Evolutionary conservation across 192 early-diverging fungal species (phyloP).

Genomic region (Rhizophagus sp.): DNA sequence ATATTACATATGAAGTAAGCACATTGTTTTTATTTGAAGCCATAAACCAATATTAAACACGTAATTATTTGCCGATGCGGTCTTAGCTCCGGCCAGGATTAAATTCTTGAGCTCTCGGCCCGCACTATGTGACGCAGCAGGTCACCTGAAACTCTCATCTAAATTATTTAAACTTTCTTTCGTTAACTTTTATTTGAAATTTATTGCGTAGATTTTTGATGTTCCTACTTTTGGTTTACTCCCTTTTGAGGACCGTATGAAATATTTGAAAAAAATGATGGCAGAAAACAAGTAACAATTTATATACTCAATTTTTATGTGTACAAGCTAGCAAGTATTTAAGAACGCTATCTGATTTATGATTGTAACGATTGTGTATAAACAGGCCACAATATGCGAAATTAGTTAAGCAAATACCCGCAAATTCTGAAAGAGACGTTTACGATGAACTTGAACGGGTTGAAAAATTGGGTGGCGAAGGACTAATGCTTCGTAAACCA

Average conservation of each 20-base stretch:
- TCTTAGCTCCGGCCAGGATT: too few relatives aligned
- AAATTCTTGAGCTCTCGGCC: too few relatives aligned
- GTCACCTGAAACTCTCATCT: too few relatives aligned
- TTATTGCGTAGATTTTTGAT: slow-evolving; percentile 53
- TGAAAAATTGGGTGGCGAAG: slow-evolving; percentile 64
- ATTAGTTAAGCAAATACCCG: slow-evolving; percentile 53
- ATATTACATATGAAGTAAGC: slow-evolving; percentile 51
- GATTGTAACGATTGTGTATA: background rate
- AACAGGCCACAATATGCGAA: slow-evolving; percentile 38
- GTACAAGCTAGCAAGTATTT: background rate
- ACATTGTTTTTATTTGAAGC: background rate
- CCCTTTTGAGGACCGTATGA: slow-evolving; percentile 14
- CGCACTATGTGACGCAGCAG: too few relatives aligned
- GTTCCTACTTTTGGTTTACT: slow-evolving; percentile 34
- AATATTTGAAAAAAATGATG: background rate
- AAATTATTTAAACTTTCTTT: background rate
- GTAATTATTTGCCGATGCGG: too few relatives aligned
- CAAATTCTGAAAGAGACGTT: slow-evolving; percentile 46
- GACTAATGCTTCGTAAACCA: slow-evolving; percentile 62
- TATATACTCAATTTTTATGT: background rate
- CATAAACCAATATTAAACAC: too few relatives aligned
- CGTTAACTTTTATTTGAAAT: background rate
- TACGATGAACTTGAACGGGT: slow-evolving; percentile 51
- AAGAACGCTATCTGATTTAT: background rate
- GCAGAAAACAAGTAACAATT: background rate